Evolutionary conservation across 768 basidiomycete species (phyloP).

Genomic region (Tylopilus felleus): DNA sequence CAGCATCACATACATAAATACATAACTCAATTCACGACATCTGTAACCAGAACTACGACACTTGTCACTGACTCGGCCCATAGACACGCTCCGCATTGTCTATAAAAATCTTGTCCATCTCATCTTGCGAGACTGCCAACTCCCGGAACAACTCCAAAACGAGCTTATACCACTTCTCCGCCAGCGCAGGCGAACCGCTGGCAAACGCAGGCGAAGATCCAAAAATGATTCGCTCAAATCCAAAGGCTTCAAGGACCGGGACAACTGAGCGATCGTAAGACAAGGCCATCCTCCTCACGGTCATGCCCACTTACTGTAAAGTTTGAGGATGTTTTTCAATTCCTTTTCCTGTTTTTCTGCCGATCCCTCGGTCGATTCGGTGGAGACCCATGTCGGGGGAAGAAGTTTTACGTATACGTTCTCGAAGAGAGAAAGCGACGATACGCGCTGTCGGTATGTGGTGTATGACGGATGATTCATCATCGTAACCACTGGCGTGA

Average conservation of each 20-base stretch:
- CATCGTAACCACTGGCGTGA: slow-evolving; percentile 71
- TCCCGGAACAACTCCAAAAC: slow-evolving; percentile 77
- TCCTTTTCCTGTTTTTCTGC: slow-evolving; percentile 38
- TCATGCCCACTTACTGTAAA: slow-evolving; percentile 64
- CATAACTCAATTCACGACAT: background rate
- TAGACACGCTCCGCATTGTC: slow-evolving; percentile 48
- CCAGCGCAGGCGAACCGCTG: slow-evolving; percentile 44
- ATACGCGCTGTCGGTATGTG: slow-evolving; percentile 68
- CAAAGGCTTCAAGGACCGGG: slow-evolving; percentile 82
- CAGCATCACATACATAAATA: background rate
- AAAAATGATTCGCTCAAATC: slow-evolving; percentile 78
- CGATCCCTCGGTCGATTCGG: slow-evolving; percentile 36
- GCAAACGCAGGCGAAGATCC: slow-evolving; percentile 69
- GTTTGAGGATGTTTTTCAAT: slow-evolving; percentile 67
- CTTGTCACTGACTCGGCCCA: slow-evolving; percentile 14
- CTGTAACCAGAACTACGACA: too few relatives aligned
- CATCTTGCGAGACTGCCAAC: slow-evolving; percentile 73
- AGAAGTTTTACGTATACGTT: slow-evolving; percentile 69
- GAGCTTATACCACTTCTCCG: slow-evolving; percentile 77
- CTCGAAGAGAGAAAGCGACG: slow-evolving; percentile 73
- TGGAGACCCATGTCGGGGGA: slow-evolving; percentile 69
- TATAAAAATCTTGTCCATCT: slow-evolving; percentile 70
- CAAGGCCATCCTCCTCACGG: background rate
- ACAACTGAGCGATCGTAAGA: slow-evolving; percentile 49
- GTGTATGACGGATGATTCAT: slow-evolving; percentile 75